Evolutionary conservation across 331 rosid genomes (phyloP).

Genomic region (Cydonia oblonga): DNA sequence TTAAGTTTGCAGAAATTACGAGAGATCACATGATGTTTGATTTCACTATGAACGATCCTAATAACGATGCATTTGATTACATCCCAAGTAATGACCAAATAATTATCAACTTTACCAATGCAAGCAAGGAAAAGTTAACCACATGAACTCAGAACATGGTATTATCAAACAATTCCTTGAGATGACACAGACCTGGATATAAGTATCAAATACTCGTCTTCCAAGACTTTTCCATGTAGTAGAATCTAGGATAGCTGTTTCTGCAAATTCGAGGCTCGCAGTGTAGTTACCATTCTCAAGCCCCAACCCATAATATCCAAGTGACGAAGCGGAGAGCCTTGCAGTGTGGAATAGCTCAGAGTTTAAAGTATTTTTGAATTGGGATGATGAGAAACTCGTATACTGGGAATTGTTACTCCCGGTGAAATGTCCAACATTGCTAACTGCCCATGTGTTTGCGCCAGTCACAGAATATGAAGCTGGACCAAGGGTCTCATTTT

Average conservation of each 20-base stretch:
- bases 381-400: slow-evolving; percentile 24
- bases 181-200: slow-evolving; percentile 50
- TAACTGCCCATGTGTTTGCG: slow-evolving; percentile 57
- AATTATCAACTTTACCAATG: not conserved
- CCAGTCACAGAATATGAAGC: slow-evolving; percentile 49
- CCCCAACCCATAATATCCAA: slow-evolving; percentile 76
- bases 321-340: slow-evolving; percentile 68
- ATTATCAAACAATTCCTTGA: not conserved
- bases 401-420: slow-evolving; percentile 11
- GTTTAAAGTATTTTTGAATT: slow-evolving; percentile 37
- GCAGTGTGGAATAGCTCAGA: slow-evolving; percentile 55
- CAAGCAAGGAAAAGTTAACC: not conserved
- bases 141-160: not conserved
- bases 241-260: too few species aligned
- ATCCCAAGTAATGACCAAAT: not conserved
- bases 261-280: slow-evolving; percentile 58
- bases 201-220: slow-evolving; percentile 65
- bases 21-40: too few species aligned
- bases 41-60: too few species aligned
- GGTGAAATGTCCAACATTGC: slow-evolving; percentile 55
- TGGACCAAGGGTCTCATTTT: slow-evolving; percentile 57
- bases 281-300: slow-evolving; percentile 74
- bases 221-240: too few species aligned
- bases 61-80: too few species aligned
- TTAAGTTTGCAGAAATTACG: not conserved